phyloP scores from a whole-genome alignment of 441 rosid genomes.

The Jatropha multifida region DNA sequence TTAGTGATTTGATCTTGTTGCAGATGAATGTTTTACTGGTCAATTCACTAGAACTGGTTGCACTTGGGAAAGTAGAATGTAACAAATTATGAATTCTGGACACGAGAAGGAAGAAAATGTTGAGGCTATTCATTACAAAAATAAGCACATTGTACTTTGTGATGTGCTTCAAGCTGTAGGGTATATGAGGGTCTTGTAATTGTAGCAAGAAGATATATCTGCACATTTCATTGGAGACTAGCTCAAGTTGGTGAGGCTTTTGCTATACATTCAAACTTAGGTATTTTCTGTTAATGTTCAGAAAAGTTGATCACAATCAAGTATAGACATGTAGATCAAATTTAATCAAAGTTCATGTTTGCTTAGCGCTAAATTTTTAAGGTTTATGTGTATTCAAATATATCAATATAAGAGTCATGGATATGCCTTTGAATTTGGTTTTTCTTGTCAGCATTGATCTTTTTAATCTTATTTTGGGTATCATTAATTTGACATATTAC shows the following conservation, averaged over 20 bases:
- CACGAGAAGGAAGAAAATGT: not conserved
- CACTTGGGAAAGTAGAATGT: not conserved
- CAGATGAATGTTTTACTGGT: not conserved
- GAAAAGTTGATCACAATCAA: not conserved
- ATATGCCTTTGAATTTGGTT: not conserved
- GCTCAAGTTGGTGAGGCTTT: not conserved
- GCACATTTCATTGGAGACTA: not conserved
- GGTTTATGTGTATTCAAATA: not conserved
- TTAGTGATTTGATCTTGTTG: not conserved
- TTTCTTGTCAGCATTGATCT: not conserved
- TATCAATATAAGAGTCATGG: not conserved
- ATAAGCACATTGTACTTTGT: not conserved
- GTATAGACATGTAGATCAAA: not conserved
- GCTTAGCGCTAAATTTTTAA: conserved; percentile 2
- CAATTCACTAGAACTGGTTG: not conserved
- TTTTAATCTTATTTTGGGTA: not conserved
- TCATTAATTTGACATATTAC: not conserved
- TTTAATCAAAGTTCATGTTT: not conserved
- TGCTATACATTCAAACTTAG: not conserved
- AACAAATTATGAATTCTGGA: not conserved
- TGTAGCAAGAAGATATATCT: not conserved
- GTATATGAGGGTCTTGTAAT: conserved; percentile 4
- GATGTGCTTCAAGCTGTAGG: not conserved
- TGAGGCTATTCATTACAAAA: not conserved
- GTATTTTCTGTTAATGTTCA: not conserved